Evolutionary conservation across 352 stramenopile species (phyloP).

Genomic region (Phytophthora rubi): DNA sequence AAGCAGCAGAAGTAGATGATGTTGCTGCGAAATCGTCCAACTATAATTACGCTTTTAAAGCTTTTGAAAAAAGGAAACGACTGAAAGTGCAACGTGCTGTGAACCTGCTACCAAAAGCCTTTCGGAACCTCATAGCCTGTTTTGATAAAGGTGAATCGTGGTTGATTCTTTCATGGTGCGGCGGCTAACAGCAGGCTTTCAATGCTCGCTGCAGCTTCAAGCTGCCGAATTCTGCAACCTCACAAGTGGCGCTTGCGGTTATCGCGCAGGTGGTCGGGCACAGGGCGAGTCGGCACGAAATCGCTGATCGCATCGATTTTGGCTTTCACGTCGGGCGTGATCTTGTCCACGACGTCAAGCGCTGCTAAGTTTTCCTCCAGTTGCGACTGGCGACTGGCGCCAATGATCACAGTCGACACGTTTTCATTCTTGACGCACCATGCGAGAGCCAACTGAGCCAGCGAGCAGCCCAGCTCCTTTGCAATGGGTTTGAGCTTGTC

Average conservation of each 20-base stretch:
- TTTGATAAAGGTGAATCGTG: too few species aligned
- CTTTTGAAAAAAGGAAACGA: too few species aligned
- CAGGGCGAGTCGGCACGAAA: neutral
- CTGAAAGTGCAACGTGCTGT: too few species aligned
- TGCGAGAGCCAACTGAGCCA: neutral
- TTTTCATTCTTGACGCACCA: neutral
- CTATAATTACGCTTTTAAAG: too few species aligned
- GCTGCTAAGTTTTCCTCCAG: neutral
- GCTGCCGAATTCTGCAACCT: neutral
- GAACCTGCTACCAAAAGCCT: too few species aligned
- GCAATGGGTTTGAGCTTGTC: neutral
- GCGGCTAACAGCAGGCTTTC: too few species aligned
- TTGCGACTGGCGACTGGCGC: neutral
- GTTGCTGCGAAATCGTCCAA: too few species aligned
- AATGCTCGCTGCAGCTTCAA: neutral
- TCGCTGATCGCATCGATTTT: neutral
- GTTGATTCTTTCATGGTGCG: too few species aligned
- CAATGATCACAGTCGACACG: neutral
- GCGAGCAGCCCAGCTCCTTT: neutral
- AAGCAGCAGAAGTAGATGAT: too few species aligned
- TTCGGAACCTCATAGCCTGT: too few species aligned
- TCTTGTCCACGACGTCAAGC: neutral
- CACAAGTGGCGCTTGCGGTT: neutral
- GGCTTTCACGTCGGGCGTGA: neutral
- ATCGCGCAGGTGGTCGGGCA: neutral